Evolutionary conservation across 2,329 filamentous ascomycete species (phyloP).

Genomic region (Phyllosticta capitalensis): DNA sequence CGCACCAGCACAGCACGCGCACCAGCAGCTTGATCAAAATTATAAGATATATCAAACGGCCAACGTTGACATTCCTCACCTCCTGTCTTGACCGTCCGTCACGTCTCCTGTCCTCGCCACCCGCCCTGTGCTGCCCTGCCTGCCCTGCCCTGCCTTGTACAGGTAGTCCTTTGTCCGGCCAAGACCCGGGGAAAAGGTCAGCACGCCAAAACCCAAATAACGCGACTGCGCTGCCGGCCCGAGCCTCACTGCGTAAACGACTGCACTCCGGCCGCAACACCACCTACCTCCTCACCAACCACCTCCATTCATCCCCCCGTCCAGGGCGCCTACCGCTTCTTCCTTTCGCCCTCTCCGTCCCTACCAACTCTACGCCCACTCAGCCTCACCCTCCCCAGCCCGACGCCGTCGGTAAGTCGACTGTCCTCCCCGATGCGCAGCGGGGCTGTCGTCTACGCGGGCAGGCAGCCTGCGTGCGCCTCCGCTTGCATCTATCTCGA

Average conservation of each 20-base stretch:
- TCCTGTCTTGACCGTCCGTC: neutral
- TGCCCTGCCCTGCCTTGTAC: neutral
- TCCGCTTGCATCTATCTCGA: neutral
- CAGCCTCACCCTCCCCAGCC: conserved; percentile 16
- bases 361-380: neutral
- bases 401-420: conserved; percentile 23
- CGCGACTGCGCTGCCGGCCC: conserved; percentile 9
- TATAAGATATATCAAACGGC: neutral
- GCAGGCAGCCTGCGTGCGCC: conserved; percentile 20
- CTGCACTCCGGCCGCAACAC: neutral
- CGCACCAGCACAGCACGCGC: neutral
- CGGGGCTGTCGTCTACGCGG: conserved; percentile 15
- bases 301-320: neutral
- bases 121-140: conserved; percentile 3
- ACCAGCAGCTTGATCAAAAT: neutral
- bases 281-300: conserved; percentile 4
- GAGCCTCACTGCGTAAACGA: conserved; percentile 11
- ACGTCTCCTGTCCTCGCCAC: neutral
- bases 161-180: neutral
- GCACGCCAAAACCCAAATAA: conserved; percentile 10
- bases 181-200: neutral
- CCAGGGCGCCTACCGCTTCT: conserved; percentile 13
- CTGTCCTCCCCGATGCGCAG: conserved; percentile 15
- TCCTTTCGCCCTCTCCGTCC: conserved; percentile 2
- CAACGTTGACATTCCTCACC: neutral